Conservation (phyloP, 1,139 yeast genomes). For the Tardiomyces digboiensis region DNA sequence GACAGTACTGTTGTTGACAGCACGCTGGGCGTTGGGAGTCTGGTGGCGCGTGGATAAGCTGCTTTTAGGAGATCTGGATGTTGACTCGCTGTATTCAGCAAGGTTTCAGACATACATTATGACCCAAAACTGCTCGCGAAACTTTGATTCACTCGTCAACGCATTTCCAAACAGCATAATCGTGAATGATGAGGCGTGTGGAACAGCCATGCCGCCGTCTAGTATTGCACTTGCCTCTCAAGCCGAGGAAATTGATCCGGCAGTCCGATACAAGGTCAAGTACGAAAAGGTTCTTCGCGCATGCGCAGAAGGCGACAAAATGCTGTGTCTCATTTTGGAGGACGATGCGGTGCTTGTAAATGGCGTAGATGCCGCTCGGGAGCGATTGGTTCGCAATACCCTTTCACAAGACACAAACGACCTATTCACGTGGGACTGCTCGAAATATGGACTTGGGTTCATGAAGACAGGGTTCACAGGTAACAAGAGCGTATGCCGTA, state of each 20-base stretch:
- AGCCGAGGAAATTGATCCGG: neutral
- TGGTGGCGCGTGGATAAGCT: neutral
- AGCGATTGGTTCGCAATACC: constrained; percentile 9
- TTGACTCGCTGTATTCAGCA: neutral
- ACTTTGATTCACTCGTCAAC: neutral
- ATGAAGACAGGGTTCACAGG: constrained; percentile 9
- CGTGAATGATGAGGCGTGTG: neutral
- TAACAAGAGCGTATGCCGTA: constrained; percentile 10
- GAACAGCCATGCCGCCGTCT: neutral
- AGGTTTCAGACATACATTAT: neutral
- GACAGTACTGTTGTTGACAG: too few species aligned
- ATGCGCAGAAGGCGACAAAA: constrained; percentile 11
- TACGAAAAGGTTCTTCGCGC: constrained; percentile 7
- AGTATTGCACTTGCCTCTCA: neutral
- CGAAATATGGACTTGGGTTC: constrained; percentile 11
- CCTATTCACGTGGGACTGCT: constrained; percentile 10
- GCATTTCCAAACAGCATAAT: neutral
- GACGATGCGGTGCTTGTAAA: constrained; percentile 8
- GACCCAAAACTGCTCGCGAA: neutral
- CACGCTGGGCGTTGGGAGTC: too few species aligned
- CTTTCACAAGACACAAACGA: constrained; percentile 7
- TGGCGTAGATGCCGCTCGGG: constrained; percentile 2
- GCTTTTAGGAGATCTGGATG: neutral
- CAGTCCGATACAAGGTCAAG: neutral
- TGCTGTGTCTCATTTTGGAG: constrained; percentile 12